These are phyloP conservation scores for Cucurbita pepo DNA, from an alignment of 306 rosid species.

Conservation along the genomic window DNA sequence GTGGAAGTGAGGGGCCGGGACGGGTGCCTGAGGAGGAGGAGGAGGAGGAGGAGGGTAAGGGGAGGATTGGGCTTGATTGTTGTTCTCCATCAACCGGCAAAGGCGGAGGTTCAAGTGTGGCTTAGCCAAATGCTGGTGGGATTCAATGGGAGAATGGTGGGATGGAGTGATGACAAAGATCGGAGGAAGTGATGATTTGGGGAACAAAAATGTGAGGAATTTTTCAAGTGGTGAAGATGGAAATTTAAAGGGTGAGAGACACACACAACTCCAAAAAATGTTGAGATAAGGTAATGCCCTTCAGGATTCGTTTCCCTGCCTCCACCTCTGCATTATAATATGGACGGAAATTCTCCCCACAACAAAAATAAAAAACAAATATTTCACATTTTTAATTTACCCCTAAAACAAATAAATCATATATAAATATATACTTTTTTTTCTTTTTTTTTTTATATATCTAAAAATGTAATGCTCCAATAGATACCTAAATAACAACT, in stretches of 20 bases:
- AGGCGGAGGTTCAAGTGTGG: neutral
- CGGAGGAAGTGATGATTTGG: neutral
- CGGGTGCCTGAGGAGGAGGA: constrained; percentile 11
- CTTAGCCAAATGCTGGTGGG: neutral
- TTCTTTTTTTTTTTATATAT: too few relatives aligned
- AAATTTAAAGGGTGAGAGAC: neutral
- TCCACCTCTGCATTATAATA: neutral
- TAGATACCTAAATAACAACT: too few relatives aligned
- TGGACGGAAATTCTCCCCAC: neutral
- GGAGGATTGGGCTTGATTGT: constrained; percentile 27
- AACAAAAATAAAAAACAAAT: neutral
- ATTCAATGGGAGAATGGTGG: neutral
- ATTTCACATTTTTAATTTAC: neutral
- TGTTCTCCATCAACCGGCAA: constrained; percentile 24
- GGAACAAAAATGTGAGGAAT: neutral
- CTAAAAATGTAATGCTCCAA: too few relatives aligned
- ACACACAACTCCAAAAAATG: neutral
- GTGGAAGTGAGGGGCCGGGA: constrained; percentile 47
- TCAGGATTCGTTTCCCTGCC: neutral
- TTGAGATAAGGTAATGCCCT: constrained; percentile 4
- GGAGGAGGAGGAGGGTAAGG: constrained; percentile 20
- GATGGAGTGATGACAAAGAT: neutral
- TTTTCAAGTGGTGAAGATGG: neutral
- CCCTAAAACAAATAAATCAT: neutral
- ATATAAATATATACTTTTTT: too few relatives aligned